Evolutionary conservation across 2,329 filamentous ascomycete genomes (phyloP), one percentile per base, ranked within the genome.

Genomic region (Lasiodiplodia citricola): DNA sequence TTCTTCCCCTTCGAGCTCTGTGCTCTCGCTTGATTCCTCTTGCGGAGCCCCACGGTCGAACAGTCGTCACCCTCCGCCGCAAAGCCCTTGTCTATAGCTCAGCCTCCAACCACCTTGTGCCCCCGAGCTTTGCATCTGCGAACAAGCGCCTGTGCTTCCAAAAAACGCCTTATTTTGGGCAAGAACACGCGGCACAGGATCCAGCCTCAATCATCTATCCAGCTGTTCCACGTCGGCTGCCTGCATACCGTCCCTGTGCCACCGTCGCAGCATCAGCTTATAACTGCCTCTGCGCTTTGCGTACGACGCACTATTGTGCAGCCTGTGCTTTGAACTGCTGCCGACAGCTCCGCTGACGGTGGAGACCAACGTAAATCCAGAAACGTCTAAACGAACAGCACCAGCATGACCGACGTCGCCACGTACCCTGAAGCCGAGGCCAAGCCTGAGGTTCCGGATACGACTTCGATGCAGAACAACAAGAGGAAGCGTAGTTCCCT

Each of bases 401-500:
- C n/a, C 65, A 67, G 47, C 38, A 80, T 80, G 78, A 77, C 78
- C 60, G 78, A 80, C 64, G 79, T 77, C 69, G 78, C 79, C 71
- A 76, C 76, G 65, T 80, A 80, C 66, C 77, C 76, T 47, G 75
- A 78, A 68, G 74, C 78, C 68, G 71, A 74, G 69, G 70, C 73
- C 18, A 80, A 80, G 72, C 67, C 72, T 28, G 73, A 72, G 14
- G 71, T 79, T 70, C 74, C 75, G 64, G 68, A 74, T 13, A 69
- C 74, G 18, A 75, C 77, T 66, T 74, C 74, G 18, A 31, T 66
- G 28, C 57, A 60, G 55, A 68, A 66, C 63, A 81, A 80, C 73
- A 84, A 84, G 74, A 78, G 83, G 66, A 84, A 84, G 77, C 82
- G 83, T 68, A 81, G 83, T 62, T 76, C 80, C 37, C 79, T 81